Evolutionary conservation across 2,329 filamentous ascomycete genomes (phyloP).

Genomic region (Neoarthrinium moseri): DNA sequence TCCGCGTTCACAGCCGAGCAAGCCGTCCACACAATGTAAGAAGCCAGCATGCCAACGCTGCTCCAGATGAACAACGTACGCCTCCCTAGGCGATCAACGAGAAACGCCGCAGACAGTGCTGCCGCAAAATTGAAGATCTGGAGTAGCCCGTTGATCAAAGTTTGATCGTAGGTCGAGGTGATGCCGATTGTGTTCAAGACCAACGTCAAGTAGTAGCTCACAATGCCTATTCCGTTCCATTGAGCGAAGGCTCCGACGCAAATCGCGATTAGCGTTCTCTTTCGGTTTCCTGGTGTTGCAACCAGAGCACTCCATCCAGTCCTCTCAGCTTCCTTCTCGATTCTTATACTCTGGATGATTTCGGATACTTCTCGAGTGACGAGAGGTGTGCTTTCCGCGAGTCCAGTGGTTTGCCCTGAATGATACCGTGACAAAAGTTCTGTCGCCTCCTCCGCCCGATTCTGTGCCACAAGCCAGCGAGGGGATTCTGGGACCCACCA

Average conservation of each 20-base stretch:
- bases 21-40: constrained; percentile 37
- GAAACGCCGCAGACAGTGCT: constrained; percentile 32
- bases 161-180: constrained; percentile 30
- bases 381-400: constrained; percentile 34
- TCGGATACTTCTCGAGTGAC: constrained; percentile 47
- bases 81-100: constrained; percentile 41
- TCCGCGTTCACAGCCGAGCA: constrained; percentile 29
- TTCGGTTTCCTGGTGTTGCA: constrained; percentile 17
- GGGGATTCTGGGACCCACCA: constrained; percentile 29
- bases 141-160: constrained; percentile 33
- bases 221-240: constrained; percentile 31
- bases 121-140: constrained; percentile 35
- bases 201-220: constrained; percentile 32
- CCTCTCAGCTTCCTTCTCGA: constrained; percentile 35
- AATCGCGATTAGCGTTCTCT: constrained; percentile 11
- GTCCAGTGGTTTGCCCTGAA: constrained; percentile 44
- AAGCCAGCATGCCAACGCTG: constrained; percentile 33
- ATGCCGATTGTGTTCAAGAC: constrained; percentile 35
- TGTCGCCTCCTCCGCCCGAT: constrained; percentile 25
- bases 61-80: constrained; percentile 39
- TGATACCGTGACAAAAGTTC: constrained; percentile 28
- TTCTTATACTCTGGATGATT: constrained; percentile 43
- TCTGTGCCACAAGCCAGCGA: constrained; percentile 31
- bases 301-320: constrained; percentile 26
- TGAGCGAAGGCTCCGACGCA: constrained; percentile 23